Evolutionary conservation across 1,284 basidiomycete species (phyloP), one percentile per base, ranked within the genome.

Genomic region (Entoloma clypeatum): DNA sequence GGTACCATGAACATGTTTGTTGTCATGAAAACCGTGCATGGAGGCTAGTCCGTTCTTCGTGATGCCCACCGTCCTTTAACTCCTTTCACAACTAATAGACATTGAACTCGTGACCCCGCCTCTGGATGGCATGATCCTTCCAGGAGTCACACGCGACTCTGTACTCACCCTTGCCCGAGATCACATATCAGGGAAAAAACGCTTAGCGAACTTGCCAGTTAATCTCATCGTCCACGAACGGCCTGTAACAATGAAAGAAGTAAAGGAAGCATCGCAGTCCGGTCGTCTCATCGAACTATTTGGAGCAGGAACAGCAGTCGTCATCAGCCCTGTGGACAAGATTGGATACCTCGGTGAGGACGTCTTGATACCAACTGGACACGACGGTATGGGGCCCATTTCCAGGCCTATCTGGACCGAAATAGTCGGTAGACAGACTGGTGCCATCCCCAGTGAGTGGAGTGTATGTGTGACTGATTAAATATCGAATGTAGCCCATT

Each of bases 1-100:
- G 94, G 94, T 21, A 94, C 92, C 1, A 98, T 99, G 96, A 99
- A 99, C 68, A 69, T 95, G 57, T 96, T 98, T 50, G 78, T 91
- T 30, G 92, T 85, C 0, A 79, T 98, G 62, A 79, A 80, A 59
- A 75, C 75, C 19, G 71, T 77, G 7, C 79, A 92, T 53, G 92
- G 89, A 27, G 67, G 83, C 81, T 50, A 54, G 74, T 65, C 14
- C 19, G 5, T 7, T 19, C 8, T 11, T 24, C 6, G 3, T 14
- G n/a, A n/a, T 35, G 24, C 35, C 23, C 23, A 23, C 22, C 39
- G n/a, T 33, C 30, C 21, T 26, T 24, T 38, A 9, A 13, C 44
- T 11, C 19, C n/a, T 24, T 6, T 11, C 5, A 10, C 10, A 5
- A 22, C 27, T n/a, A 16, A 9, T 47, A 85, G 83, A 68, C 8